phyloP scores from a whole-genome alignment of 2,329 filamentous ascomycete species.

The Ophiognomonia clavigignenti-juglandacearum region DNA sequence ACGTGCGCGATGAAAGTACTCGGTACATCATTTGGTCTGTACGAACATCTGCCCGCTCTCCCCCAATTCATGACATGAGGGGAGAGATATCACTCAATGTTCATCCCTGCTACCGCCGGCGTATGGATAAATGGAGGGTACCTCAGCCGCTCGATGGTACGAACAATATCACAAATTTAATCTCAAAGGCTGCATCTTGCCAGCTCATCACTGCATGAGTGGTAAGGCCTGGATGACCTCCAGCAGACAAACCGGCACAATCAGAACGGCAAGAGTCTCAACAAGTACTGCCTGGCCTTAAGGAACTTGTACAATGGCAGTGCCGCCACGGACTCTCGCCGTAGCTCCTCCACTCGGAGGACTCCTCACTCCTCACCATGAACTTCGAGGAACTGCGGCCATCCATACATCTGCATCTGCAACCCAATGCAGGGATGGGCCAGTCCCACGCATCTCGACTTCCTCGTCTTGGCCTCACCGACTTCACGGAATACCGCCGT shows the following conservation, averaged over 20 bases:
- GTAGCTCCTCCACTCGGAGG: conserved; percentile 19
- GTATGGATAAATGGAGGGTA: neutral
- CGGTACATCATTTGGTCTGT: no score
- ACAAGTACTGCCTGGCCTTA: conserved; percentile 14
- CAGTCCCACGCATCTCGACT: conserved; percentile 40
- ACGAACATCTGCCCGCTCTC: no score
- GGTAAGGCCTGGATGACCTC: conserved; percentile 26
- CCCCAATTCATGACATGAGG: no score
- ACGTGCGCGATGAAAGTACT: no score
- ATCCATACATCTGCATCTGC: conserved; percentile 23
- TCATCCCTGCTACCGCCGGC: neutral
- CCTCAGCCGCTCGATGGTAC: conserved; percentile 10
- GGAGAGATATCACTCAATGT: no score
- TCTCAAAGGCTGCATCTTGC: conserved; percentile 57
- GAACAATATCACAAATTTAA: conserved; percentile 30
- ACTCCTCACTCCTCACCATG: conserved; percentile 20
- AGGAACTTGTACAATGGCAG: neutral
- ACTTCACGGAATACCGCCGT: conserved; percentile 28
- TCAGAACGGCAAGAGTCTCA: no score
- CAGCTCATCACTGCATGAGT: conserved; percentile 75
- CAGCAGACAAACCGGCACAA: no score
- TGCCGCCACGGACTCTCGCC: neutral
- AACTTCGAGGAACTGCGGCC: conserved; percentile 17
- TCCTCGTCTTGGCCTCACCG: conserved; percentile 31
- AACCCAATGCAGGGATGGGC: conserved; percentile 29